Evolutionary conservation across 306 rosid species (phyloP).

Genomic region (Quercus engelmannii): DNA sequence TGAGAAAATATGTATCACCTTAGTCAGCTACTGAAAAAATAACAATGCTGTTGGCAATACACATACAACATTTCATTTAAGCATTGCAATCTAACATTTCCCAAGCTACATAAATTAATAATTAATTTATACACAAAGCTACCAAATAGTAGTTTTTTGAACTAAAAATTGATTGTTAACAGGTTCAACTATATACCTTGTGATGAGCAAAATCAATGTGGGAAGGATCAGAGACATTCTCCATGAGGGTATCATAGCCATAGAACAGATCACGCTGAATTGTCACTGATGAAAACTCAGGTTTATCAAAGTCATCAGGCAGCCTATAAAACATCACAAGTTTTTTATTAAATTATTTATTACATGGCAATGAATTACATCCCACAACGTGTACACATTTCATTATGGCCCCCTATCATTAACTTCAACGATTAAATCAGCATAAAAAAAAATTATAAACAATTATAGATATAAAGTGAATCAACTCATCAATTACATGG

Average conservation of each 20-base stretch:
- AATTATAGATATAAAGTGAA: slow-evolving; percentile 6
- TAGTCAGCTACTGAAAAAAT: neutral
- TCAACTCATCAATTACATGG: slow-evolving; percentile 58
- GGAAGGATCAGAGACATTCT: slow-evolving; percentile 97
- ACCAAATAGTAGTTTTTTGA: neutral
- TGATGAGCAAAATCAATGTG: slow-evolving; percentile 98
- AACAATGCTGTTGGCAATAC: neutral
- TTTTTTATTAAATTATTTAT: slow-evolving; percentile 1
- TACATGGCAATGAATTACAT: neutral
- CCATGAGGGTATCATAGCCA: slow-evolving; percentile 98
- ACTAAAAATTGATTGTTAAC: neutral
- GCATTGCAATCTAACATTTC: neutral
- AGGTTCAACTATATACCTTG: slow-evolving; percentile 49
- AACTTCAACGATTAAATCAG: slow-evolving; percentile 6
- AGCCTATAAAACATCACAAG: slow-evolving; percentile 51
- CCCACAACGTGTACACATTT: neutral
- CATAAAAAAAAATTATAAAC: neutral
- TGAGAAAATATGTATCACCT: no score
- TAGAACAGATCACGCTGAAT: slow-evolving; percentile 99
- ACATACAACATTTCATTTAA: neutral
- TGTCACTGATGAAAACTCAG: slow-evolving; percentile 88
- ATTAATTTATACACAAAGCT: no score
- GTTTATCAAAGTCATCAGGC: slow-evolving; percentile 75
- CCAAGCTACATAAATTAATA: neutral
- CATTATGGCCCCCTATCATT: slow-evolving; percentile 4